Evolutionary conservation across 139 green algal species (phyloP).

Genomic region (Closterium sp.): DNA sequence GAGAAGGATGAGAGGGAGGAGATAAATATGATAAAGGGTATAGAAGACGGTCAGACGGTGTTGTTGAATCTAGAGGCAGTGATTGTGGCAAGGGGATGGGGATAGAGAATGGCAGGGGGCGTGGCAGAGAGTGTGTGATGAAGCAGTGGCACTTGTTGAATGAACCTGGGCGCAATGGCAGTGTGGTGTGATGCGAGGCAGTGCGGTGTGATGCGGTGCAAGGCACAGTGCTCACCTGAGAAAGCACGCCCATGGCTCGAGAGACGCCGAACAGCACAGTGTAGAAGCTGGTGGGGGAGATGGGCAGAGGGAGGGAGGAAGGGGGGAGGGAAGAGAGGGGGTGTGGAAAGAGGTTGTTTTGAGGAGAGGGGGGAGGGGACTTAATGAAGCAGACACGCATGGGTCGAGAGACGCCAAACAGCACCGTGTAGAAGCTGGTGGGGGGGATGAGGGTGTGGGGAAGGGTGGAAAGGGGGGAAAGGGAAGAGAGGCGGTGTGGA

Average conservation of each 20-base stretch:
- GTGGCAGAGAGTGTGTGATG: too few species aligned
- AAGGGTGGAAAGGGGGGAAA: background rate
- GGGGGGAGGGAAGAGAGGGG: background rate
- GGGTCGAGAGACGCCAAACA: slow-evolving; percentile 93
- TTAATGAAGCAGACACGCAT: slow-evolving; percentile 68
- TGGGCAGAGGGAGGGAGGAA: background rate
- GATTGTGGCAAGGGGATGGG: background rate
- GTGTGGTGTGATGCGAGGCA: too few species aligned
- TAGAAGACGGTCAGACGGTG: too few species aligned
- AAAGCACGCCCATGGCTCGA: slow-evolving; percentile 85
- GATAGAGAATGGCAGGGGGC: background rate
- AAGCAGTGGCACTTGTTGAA: too few species aligned
- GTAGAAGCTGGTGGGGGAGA: slow-evolving; percentile 63
- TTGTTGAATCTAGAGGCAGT: too few species aligned
- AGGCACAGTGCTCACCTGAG: background rate
- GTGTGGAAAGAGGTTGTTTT: background rate
- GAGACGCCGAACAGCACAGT: slow-evolving; percentile 97
- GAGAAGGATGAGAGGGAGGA: background rate
- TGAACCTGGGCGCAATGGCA: too few species aligned
- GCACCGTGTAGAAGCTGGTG: slow-evolving; percentile 83
- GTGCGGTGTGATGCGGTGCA: too few species aligned
- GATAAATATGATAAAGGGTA: too few species aligned
- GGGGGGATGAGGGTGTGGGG: background rate
- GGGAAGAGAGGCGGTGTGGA: background rate
- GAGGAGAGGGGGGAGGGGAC: background rate